Base-by-base conservation (phyloP, 495 filamentous ascomycete genomes). In the Daldinia grandis region DNA sequence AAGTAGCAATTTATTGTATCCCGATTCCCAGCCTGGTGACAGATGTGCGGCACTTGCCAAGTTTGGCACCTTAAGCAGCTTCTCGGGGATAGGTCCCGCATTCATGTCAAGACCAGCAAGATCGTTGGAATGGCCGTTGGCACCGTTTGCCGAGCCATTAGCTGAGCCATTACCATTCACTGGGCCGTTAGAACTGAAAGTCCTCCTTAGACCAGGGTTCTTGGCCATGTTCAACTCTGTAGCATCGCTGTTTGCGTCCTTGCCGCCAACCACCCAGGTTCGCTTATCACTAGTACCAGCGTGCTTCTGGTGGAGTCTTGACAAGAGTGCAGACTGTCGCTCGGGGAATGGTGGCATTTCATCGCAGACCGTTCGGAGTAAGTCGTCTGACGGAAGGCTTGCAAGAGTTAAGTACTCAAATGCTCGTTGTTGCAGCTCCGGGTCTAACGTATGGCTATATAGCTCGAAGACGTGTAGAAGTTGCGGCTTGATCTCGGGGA, bases 331-430 rank as follows among this genome's bases (percentile, higher is more conserved):
- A 4, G 94, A 98, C 19, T 95, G 87, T 57, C 96, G 88, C 78
- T 99, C 94, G 0, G 96, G 96, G 82, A 98, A 99, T 0, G 96
- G 94, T 14, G 96, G 96, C 96, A 99, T 98, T 76, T 99, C 96
- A 74, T 99, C 96, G 79, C 93, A 97, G 1, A 99, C 92, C 1
- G 96, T 98, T 54, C 96, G 91, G 10, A 99, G 85, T 17, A 99
- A 87, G 70, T 98, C 94, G 69, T 99, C 96, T 2, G 92, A 92
- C 0, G 92, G 91, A 64, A 96, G 84, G 44, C 88, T 93, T 21
- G 93, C 93, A 60, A 99, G 84, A 1, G 90, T 89, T 68, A 98
- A 86, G 76, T 98, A 99, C 78, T 99, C 96, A 81, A 92, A 99
- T 17, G 96, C 94, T 78, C 96, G 84, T 78, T 99, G 96, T 78